Base-by-base conservation (phyloP, 805 yeast species). In the Trichomonascus vanleenenianus region DNA sequence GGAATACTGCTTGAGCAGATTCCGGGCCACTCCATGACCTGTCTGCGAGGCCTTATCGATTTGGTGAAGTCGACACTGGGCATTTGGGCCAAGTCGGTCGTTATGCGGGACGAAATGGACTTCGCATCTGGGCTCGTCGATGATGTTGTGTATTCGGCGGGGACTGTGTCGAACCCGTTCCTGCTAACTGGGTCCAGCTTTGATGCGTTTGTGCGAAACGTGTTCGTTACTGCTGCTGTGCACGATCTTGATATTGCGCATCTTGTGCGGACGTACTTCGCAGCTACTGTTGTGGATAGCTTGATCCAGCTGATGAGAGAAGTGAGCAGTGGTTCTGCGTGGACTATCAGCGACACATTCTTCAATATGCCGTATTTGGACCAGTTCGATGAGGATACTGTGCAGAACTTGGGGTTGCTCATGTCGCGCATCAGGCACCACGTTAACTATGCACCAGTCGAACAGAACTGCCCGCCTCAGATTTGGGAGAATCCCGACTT, bases 21-120 rank as follows among this genome's bases (percentile, higher is more conserved):
- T 2, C 74, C 86, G 0, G 74, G 78, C 53, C 87, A 83, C 50
- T 62, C 73, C 1, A 53, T 85, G 38, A 70, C 83, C 1, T 72
- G 81, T 12, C 61, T 87, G 46, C 64, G 93, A 46, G 72, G 75
- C 2, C 54, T 70, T 39, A 51, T 62, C 3, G 78, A 74, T 43
- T 61, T 59, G 30, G 40, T 45, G 22, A 50, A 46, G 39, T 39
- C 30, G 7, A 19, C n/a, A 12, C 16, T 34, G 5, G 18, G 14
- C 12, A 12, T 30, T 12, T 30, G 18, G 9, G 20, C 14, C 11
- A 22, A 33, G 39, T 12, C 22, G 14, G 32, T 11, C 11, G 11
- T 18, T 16, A 20, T 11, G 11, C 14, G 39, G 10, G 37, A 34
- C 19, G 30, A 27, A 22, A 7, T 39, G 10, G 30, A 27, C 4